phyloP scores from a whole-genome alignment of 2,329 filamentous ascomycete species.

The Metarhizium album region DNA sequence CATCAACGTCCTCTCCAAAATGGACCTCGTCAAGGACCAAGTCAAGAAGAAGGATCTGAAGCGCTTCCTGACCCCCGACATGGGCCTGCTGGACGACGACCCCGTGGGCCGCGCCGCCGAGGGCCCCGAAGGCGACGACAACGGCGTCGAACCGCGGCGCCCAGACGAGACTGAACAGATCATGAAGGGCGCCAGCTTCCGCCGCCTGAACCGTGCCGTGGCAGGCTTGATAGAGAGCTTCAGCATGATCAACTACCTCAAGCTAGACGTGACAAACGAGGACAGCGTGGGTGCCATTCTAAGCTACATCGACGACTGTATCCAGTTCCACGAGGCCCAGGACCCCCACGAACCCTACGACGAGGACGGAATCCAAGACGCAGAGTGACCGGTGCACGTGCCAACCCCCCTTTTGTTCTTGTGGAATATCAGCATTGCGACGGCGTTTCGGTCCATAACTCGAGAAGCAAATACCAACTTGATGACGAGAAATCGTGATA shows the following conservation, averaged over 20 bases:
- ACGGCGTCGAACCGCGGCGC: slow-evolving; percentile 46
- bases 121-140: slow-evolving; percentile 32
- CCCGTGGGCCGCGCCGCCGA: slow-evolving; percentile 39
- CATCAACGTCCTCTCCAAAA: slow-evolving; percentile 92
- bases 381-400: slow-evolving; percentile 12
- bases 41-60: slow-evolving; percentile 81
- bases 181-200: slow-evolving; percentile 74
- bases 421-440: slow-evolving; percentile 27
- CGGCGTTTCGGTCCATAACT: slow-evolving; percentile 22
- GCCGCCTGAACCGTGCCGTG: slow-evolving; percentile 75
- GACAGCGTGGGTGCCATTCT: slow-evolving; percentile 77
- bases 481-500: no score
- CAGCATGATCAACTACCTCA: slow-evolving; percentile 93
- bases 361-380: slow-evolving; percentile 33
- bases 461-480: no score
- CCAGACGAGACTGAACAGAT: slow-evolving; percentile 56
- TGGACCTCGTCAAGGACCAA: slow-evolving; percentile 90
- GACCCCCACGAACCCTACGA: slow-evolving; percentile 76
- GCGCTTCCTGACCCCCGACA: slow-evolving; percentile 80
- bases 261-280: slow-evolving; percentile 81
- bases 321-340: slow-evolving; percentile 87
- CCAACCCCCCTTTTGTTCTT: background rate
- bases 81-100: slow-evolving; percentile 71
- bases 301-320: slow-evolving; percentile 89
- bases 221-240: slow-evolving; percentile 91